phyloP scores from a whole-genome alignment of 352 stramenopile genomes.

The Globisporangium parvum region DNA sequence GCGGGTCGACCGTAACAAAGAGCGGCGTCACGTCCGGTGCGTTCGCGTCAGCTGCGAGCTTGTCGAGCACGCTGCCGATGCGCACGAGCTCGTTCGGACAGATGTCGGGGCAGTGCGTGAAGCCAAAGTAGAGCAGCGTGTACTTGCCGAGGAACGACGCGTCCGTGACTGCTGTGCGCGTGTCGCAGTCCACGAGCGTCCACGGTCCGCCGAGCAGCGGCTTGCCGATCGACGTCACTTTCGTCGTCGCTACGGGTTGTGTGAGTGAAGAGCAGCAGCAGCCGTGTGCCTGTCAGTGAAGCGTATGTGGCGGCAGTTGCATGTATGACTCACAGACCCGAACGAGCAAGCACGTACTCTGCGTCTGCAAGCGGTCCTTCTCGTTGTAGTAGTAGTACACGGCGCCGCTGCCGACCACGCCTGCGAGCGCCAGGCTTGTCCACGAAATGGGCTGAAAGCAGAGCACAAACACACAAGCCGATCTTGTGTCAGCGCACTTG shows the following conservation, averaged over 20 bases:
- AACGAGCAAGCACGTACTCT: slow-evolving; percentile 37
- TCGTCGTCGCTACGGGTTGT: slow-evolving; percentile 50
- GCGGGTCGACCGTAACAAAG: slow-evolving; percentile 98
- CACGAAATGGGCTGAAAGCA: slow-evolving; percentile 76
- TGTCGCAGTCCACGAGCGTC: slow-evolving; percentile 90
- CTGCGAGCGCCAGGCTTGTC: slow-evolving; percentile 73
- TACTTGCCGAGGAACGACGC: slow-evolving; percentile 91
- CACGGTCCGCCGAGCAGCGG: slow-evolving; percentile 89
- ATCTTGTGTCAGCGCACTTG: not conserved
- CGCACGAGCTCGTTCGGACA: slow-evolving; percentile 99
- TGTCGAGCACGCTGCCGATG: slow-evolving; percentile 94
- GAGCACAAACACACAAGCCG: too few species aligned
- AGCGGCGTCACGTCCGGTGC: slow-evolving; percentile 80
- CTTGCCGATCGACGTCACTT: slow-evolving; percentile 89
- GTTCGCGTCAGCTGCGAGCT: slow-evolving; percentile 67
- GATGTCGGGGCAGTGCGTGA: slow-evolving; percentile 99
- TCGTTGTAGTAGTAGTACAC: slow-evolving; percentile 88
- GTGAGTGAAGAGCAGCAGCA: not conserved
- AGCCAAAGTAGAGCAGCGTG: slow-evolving; percentile 99
- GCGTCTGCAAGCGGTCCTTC: slow-evolving; percentile 84
- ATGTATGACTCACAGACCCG: not conserved
- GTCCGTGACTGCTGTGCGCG: slow-evolving; percentile 84
- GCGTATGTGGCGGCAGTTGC: not conserved
- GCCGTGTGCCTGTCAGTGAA: slow-evolving; percentile 3
- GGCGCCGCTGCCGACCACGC: slow-evolving; percentile 55